Percentiles rank a stretch among this genome's conserved stretches.
Conservation (phyloP, 805 yeast genomes). For the Isabelozyma rhagii region DNA sequence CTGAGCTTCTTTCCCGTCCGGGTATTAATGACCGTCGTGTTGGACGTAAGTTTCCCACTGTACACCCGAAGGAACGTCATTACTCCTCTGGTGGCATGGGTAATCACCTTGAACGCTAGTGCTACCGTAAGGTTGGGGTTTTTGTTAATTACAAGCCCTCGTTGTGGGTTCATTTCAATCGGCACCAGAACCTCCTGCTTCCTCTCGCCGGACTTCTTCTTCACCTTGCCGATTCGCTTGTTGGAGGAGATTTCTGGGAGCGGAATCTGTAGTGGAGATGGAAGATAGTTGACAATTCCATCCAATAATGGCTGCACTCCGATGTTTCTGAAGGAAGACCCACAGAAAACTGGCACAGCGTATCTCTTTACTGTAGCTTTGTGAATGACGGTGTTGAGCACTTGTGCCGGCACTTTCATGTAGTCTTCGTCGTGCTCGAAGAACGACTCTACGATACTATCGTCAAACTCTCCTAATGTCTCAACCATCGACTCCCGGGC, state of each 20-base stretch:
- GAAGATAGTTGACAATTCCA: constrained; percentile 72
- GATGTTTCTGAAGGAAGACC: constrained; percentile 86
- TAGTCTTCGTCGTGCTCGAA: constrained; percentile 70
- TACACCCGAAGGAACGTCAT: constrained; percentile 88
- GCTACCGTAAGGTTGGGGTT: constrained; percentile 68
- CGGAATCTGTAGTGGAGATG: constrained; percentile 69
- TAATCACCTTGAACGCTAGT: constrained; percentile 86
- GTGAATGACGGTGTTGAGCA: constrained; percentile 60
- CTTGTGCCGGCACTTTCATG: constrained; percentile 53
- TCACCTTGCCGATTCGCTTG: constrained; percentile 12
- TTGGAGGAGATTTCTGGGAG: constrained; percentile 50
- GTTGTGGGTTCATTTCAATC: constrained; percentile 33
- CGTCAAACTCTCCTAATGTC: constrained; percentile 80
- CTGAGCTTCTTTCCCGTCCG: constrained; percentile 65
- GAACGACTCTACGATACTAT: constrained; percentile 69
- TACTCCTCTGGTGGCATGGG: constrained; percentile 78
- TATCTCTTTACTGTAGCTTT: constrained; percentile 55
- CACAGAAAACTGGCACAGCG: constrained; percentile 83
- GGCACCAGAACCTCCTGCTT: constrained; percentile 19
- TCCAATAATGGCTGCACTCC: constrained; percentile 95
- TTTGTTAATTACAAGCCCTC: constrained; percentile 52
- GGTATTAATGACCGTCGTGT: constrained; percentile 63
- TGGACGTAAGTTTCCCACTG: constrained; percentile 68
- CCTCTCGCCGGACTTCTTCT: constrained; percentile 8
- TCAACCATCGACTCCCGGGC: constrained; percentile 80